Base-by-base conservation (phyloP, 2,329 filamentous ascomycete species). In the Ophiostoma triangulosporum region DNA sequence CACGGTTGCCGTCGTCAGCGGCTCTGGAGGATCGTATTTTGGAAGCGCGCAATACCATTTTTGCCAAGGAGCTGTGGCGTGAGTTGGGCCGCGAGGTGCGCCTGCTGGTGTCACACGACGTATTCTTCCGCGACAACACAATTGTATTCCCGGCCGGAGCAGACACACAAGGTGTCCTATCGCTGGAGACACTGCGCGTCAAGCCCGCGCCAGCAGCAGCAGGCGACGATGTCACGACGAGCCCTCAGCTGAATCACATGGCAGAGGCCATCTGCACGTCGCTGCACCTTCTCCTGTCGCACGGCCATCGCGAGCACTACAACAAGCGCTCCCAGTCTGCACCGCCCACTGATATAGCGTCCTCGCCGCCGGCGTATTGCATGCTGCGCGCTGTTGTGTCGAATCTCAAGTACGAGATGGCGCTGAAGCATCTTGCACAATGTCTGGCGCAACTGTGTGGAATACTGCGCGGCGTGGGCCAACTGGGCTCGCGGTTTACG, bases 41-140 rank as follows among this genome's bases (percentile, higher is more conserved):
- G 17, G 79, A 86, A 60, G 85, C 87, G 2, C 77, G 87, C 54
- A 85, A 93, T 65, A 88, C 85, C 50, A 74, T 91, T 20, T 89
- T 87, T 61, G 81, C 86, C 27, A 83, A 90, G 63, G 93, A 98
- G 64, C 70, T 98, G 1, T 96, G 89, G 76, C 83, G 95, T 60
- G 93, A 98, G 67, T 73, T 97, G 56, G 83, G 84, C 51, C 78
- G 88, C 17, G 93, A 98, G 68, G 82, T 86, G 0, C 83, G 89
- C 15, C 75, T 76, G 0, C 72, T 95, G 22, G 75, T 83, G 3
- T 80, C 82, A 11, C 82, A 86, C 56, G 80, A 83, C 9, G 83
- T 96, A 12, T 76, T 75, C 26, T 76, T 82, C 14, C 74, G 79
- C 33, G 80, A 76, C 14, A 70, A 77, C 26, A 68, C 73, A 3